Evolutionary conservation across 2,329 filamentous ascomycete genomes (phyloP).

Genomic region (Tolypocladium tundrense): DNA sequence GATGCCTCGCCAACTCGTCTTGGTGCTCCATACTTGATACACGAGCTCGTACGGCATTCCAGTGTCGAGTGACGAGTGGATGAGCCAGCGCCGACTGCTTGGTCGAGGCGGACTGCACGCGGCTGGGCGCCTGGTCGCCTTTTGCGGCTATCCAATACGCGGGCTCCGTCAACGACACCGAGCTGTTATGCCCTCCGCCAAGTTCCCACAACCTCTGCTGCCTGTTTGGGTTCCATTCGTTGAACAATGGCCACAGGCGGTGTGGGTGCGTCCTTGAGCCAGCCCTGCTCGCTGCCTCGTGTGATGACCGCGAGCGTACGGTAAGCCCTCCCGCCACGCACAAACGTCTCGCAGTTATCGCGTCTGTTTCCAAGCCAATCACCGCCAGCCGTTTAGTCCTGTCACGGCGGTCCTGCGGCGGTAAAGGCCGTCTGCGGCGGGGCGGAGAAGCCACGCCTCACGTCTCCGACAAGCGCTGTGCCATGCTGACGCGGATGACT

Average conservation of each 20-base stretch:
- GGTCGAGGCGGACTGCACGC: not conserved
- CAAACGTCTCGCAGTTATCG: not conserved
- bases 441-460: not conserved
- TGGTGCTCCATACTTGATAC: not conserved
- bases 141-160: not conserved
- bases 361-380: not conserved
- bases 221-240: too few species aligned
- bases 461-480: not conserved
- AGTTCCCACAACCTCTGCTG: too few species aligned
- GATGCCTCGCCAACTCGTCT: not conserved
- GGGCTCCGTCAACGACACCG: not conserved
- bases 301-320: not conserved
- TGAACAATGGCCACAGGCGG: not conserved
- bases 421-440: not conserved
- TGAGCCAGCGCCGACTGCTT: not conserved
- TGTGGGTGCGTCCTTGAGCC: not conserved
- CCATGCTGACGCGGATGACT: conserved; percentile 1
- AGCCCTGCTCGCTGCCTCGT: not conserved
- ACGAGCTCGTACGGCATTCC: not conserved
- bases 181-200: not conserved
- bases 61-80: not conserved
- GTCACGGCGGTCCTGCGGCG: not conserved
- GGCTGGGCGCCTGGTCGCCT: not conserved
- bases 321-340: not conserved
- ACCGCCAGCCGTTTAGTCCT: not conserved